Evolutionary conservation across 1,284 basidiomycete genomes (phyloP), one percentile per base, ranked within the genome.

Genomic region (Athelia psychrophila): DNA sequence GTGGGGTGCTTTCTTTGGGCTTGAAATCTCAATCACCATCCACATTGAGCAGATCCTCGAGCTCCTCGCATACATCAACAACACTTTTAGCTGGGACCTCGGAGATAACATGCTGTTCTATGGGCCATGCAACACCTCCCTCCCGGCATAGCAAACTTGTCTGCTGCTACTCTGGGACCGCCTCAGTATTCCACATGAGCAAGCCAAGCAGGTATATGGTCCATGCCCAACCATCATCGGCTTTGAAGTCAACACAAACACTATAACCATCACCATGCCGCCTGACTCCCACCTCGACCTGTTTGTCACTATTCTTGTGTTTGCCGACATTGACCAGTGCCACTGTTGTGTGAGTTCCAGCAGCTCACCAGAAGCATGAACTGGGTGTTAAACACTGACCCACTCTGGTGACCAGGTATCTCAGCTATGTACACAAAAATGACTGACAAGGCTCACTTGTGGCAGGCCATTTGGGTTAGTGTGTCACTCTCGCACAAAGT

Each of bases 391-490:
- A 42, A 42, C n/a, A 22, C 20, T 6, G 16, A 42, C 38, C 38
- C 38, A 18, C 38, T 42, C 16, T 9, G 6, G 16, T 16, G 38
- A 6, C 38, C 38, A n/a, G 38, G 38, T n/a, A 6, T 42, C 38
- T 42, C 38, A 6, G 2, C 20, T 6, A 30, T 46, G 1, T 54
- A 54, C 27, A 2, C 6, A n/a, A 54, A 54, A 20, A 54, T 52
- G 47, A 10, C 47, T 10, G 47, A 27, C 19, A 49, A 49, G 33
- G n/a, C 27, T 35, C 8, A 49, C 18, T 15, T 19, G 10, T 13
- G n/a, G 5, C 5, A 30, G 30, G 35, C 30, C 38, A 5, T 49
- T 15, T 35, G 27, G 27, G 33, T 49, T 5, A 49, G 19, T 38
- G 19, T 12, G 9, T 5, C 47, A 5, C 5, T 49, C 19, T 16